Evolutionary conservation across 208 protist genomes (phyloP), one percentile per base, ranked within the genome.

Genomic region (Crithidia thermophila): DNA sequence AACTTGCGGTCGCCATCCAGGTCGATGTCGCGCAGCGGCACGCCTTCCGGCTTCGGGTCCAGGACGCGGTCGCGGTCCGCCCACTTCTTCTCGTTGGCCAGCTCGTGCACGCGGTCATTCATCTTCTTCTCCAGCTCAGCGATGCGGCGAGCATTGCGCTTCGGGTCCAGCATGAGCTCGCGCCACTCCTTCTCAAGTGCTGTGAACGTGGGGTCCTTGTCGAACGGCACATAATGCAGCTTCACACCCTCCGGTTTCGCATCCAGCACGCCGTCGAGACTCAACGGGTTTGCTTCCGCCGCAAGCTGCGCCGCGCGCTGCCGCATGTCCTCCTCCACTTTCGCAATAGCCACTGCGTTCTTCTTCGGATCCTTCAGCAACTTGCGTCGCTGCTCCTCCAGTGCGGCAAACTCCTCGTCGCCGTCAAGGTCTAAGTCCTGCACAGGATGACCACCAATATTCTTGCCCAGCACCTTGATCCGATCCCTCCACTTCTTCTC

Each of bases 1-100:
- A 88, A 90, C 46, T 60, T 63, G 25, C 47, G 21, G 47, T 82
- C 76, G 11, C 73, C 59, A 49, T 85, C 79, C 39, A 85, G 69
- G 18, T 40, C 30, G 4, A 87, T 51, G 30, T 59, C 34, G 31
- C 31, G 47, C 40, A 84, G 63, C 18, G 70, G 70, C 33, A 88
- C 90, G 40, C 79, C 80, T 50, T 82, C 79, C 16, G 77, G 79
- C 51, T 73, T 56, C 40, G 52, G 50, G 31, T 79, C 76, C 21
- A 88, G 66, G 49, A 84, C 62, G 0, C 60, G 23, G 8, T 70
- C 52, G 62, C 84, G 84, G 45, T 79, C 60, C 21, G 27, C 40
- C 59, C 64, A 63, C 69, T 84, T 80, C 56, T 67, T 65, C 33
- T 62, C 77, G 18, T 25, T 28, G 4, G 83, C 85, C 1, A 93